Evolutionary conservation across 805 yeast genomes (phyloP).

Genomic region (Cyberlindnera mississippiensis): DNA sequence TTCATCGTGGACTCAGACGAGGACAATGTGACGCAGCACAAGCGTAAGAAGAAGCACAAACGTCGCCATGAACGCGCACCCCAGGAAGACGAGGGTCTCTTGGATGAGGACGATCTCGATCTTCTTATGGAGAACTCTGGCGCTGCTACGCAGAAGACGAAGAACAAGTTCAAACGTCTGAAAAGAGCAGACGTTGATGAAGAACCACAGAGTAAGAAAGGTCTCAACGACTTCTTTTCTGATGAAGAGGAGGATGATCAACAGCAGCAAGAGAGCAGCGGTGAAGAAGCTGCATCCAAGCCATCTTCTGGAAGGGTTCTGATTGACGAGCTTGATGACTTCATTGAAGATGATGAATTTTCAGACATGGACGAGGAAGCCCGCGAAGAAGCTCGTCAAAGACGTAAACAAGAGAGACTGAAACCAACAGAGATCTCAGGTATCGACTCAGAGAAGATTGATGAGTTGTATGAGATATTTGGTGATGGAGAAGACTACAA

Average conservation of each 20-base stretch:
- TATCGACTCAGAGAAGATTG: conserved; percentile 83
- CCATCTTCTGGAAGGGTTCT: conserved; percentile 33
- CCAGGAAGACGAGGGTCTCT: conserved; percentile 61
- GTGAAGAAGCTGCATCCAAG: background rate
- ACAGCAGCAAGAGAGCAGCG: conserved; percentile 14
- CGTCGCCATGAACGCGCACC: conserved; percentile 28
- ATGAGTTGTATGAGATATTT: conserved; percentile 90
- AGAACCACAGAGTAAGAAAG: conserved; percentile 33
- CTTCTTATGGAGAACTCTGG: conserved; percentile 89
- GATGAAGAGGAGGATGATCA: conserved; percentile 39
- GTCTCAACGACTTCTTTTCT: conserved; percentile 38
- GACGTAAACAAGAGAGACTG: conserved; percentile 44
- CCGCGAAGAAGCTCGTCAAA: conserved; percentile 43
- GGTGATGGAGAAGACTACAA: conserved; percentile 97
- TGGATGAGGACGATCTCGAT: conserved; percentile 95
- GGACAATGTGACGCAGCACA: conserved; percentile 56
- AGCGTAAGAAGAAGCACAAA: conserved; percentile 37
- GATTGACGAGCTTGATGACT: conserved; percentile 90
- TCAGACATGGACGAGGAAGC: conserved; percentile 79
- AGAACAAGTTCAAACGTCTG: conserved; percentile 69
- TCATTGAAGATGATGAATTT: conserved; percentile 95
- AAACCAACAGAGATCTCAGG: conserved; percentile 55
- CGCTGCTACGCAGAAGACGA: conserved; percentile 35
- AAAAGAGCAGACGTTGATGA: conserved; percentile 62
- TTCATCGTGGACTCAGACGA: conserved; percentile 87